Base-by-base conservation (phyloP, 73 alveolate species). In the Blepharisma stoltei region DNA sequence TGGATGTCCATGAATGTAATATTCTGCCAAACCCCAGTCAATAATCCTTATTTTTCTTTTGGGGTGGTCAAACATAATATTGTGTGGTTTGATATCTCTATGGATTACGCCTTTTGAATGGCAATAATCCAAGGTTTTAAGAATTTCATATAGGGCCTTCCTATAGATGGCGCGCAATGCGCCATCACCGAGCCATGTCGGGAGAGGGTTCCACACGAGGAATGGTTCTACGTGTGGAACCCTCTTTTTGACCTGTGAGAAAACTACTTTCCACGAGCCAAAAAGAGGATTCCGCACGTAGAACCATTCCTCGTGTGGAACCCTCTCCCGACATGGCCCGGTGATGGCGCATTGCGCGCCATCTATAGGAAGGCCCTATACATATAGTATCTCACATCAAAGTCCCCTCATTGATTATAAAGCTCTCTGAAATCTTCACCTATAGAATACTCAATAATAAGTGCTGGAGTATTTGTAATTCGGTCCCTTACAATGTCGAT, bases 21-120 rank as follows among this genome's bases (percentile, higher is more conserved):
- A 95, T 86, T 95, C 99, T 11, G 98, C 99, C 46, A 95, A 91
- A 6, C 99, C 99, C 99, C 99, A 95, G 80, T 95, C 99, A 77
- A 95, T 95, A 9, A 95, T 83, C 77, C 98, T 90, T 67, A 94
- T 80, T 55, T 90, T 87, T 85, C 89, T 90, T 37, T 71, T 86
- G 20, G 84, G 82, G 67, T 94, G 99, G 81, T 95, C 98, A 20
- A 95, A 94, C 92, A 95, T 95, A 67, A 95, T 86, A 80, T 95
- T 95, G 86, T 94, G 97, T n/a, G 99, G 98, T 81, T 95, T 95
- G 38, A 95, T 96, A 82, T 95, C 99, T 78, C 99, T 83, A 80
- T 95, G 99, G 89, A 95, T 92, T 54, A 95, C 92, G 9, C 99
- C 99, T 81, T 88, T 85, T 37, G 97, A 90, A 84, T 95, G 99